These are phyloP conservation scores for Boletus pseudopeckii DNA, from an alignment of 768 basidiomycete genomes.

Conservation along the genomic window DNA sequence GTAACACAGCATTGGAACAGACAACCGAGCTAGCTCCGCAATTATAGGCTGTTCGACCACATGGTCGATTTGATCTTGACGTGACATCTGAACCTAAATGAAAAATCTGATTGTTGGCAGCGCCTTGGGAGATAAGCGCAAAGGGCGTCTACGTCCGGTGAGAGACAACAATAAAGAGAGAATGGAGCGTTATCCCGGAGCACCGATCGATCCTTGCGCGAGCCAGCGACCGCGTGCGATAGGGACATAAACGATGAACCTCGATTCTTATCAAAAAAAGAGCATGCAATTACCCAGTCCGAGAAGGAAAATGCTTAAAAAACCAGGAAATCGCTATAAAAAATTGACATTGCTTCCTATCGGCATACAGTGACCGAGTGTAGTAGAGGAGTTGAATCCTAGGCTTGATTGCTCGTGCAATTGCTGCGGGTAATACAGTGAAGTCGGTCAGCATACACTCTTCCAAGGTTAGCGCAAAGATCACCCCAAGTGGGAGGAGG, in stretches of 20 bases:
- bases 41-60: background rate
- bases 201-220: background rate
- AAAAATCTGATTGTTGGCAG: background rate
- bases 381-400: constrained; percentile 4
- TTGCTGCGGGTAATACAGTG: background rate
- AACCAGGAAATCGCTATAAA: background rate
- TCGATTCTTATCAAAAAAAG: background rate
- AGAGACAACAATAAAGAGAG: background rate
- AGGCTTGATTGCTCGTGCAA: background rate
- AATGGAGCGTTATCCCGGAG: background rate
- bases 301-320: background rate
- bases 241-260: background rate
- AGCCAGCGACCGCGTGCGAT: background rate
- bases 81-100: background rate
- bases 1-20: too few species aligned
- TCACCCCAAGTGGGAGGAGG: background rate
- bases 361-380: background rate
- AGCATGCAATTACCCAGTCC: background rate
- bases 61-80: background rate
- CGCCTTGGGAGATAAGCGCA: background rate
- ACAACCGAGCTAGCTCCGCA: background rate
- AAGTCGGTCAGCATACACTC: background rate
- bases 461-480: background rate
- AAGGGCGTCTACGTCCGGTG: background rate
- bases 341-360: background rate